phyloP scores from a whole-genome alignment of 345 rosid species.

The Salix arbutifolia region DNA sequence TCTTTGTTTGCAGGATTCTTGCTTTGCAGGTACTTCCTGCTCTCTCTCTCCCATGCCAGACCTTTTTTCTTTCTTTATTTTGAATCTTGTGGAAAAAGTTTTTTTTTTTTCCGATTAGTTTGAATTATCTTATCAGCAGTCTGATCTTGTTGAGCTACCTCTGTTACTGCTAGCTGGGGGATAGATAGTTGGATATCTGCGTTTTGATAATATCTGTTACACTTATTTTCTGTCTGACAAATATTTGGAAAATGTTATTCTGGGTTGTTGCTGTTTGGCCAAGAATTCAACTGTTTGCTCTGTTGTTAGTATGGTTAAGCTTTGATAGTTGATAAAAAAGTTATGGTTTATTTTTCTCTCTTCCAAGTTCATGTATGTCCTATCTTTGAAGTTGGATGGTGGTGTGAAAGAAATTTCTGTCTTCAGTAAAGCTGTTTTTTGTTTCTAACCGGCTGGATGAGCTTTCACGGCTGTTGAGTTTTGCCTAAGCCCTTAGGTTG shows the following conservation, averaged over 20 bases:
- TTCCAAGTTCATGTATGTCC: background rate
- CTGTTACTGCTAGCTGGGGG: background rate
- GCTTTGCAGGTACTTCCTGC: constrained; percentile 34
- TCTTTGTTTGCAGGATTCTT: constrained; percentile 43
- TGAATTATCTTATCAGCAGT: background rate
- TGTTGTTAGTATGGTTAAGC: background rate
- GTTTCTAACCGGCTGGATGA: too few relatives aligned
- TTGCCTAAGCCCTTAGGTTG: too few relatives aligned
- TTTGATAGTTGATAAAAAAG: background rate
- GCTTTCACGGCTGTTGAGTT: too few relatives aligned
- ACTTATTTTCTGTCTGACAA: background rate
- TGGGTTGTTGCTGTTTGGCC: background rate
- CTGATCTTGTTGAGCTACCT: background rate
- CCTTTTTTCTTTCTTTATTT: background rate
- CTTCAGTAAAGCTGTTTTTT: too few relatives aligned
- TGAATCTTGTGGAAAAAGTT: background rate
- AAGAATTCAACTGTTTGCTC: background rate
- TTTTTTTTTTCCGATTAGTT: background rate
- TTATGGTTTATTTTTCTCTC: background rate
- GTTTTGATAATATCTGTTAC: background rate
- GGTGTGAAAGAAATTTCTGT: too few relatives aligned
- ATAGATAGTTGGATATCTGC: background rate
- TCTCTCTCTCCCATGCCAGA: background rate
- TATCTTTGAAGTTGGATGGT: background rate
- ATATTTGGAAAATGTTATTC: too few relatives aligned